A percentile compares a stretch with the other conserved stretches of the same genome.
Evolutionary conservation across 768 basidiomycete genomes (phyloP).

Genomic region (Ramaria rubella): DNA sequence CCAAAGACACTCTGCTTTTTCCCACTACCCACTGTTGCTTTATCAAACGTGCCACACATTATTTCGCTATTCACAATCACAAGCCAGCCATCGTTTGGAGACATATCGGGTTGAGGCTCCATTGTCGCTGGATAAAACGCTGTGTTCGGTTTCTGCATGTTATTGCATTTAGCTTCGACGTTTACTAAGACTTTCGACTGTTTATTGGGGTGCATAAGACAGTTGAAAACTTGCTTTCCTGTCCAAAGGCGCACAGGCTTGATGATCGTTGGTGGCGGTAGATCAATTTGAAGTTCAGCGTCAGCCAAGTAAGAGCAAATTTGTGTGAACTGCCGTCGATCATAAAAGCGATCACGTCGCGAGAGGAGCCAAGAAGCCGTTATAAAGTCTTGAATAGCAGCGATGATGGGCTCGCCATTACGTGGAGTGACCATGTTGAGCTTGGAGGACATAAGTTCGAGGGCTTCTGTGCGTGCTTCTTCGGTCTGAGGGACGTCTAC

Average conservation of each 20-base stretch:
- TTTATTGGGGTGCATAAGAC: conserved; percentile 92
- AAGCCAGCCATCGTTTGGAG: conserved; percentile 96
- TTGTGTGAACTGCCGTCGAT: conserved; percentile 91
- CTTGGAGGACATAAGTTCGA: conserved; percentile 96
- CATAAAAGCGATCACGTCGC: conserved; percentile 86
- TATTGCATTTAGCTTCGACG: conserved; percentile 93
- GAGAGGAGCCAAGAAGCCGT: conserved; percentile 96
- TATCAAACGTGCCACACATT: conserved; percentile 99
- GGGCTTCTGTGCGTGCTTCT: conserved; percentile 93
- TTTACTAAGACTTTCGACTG: conserved; percentile 80
- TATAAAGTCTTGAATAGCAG: conserved; percentile 99
- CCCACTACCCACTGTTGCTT: conserved; percentile 93
- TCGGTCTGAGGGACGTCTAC: conserved; percentile 98
- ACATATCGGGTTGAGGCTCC: conserved; percentile 67
- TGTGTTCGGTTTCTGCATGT: conserved; percentile 67
- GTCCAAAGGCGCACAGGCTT: conserved; percentile 95
- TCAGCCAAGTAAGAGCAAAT: conserved; percentile 94
- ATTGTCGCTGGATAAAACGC: conserved; percentile 54
- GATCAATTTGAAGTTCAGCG: conserved; percentile 85
- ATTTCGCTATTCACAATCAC: conserved; percentile 97
- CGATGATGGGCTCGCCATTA: conserved; percentile 98
- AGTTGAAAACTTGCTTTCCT: conserved; percentile 97
- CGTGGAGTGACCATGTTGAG: conserved; percentile 96
- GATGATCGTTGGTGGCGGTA: conserved; percentile 91
- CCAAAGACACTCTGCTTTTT: conserved; percentile 99